Evolutionary conservation across 192 early-diverging fungal species (phyloP), one percentile per base, ranked within the genome.

Genomic region (Radiomyces spectabilis): DNA sequence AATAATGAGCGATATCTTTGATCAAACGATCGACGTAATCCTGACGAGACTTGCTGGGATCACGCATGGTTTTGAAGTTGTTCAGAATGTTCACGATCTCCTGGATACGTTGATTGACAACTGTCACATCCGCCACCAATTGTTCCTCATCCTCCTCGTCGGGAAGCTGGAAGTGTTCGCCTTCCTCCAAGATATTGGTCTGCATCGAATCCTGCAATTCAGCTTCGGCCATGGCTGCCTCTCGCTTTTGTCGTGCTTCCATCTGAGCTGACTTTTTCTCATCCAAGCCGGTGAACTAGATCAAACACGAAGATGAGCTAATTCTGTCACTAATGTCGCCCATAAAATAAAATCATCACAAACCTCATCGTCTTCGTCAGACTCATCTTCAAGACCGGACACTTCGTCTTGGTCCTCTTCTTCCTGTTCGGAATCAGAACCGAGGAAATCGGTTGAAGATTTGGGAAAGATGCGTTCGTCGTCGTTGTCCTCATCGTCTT

Each of bases 1-100:
- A 97, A 76, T 97, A 97, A 37, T 79, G 68, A 44, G 86, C 83
- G 51, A 99, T 75, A 65, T 99, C 96, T 73, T 91, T 89, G 45
- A 87, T 61, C 37, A 96, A 79, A 66, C 90, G 90, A 37, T 80
- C 80, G 51, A 94, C 76, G 58, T 96, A 97, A 48, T 97, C 91
- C 42, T 76, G 68, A 22, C 94, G 84, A 16, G 88, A 78, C 72
- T 81, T 75, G 38, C 75, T 69, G 29, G 79, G 80, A 35, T 94
- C 87, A 15, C 88, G 80, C 59, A 94, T 68, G 24, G 90, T 82
- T 31, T 80, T 79, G 65, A 99, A 99, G 74, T 95, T 91, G 75
- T 82, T 83, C 35, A 99, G 75, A 1, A 95, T 84, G 48, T 85
- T 82, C 41, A 94, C 79, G 39, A 94, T 84, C 47, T 99, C 95